Percentiles rank a stretch among this genome's conserved stretches.
These are phyloP conservation scores for Apiospora kogelbergensis DNA, from an alignment of 2,329 filamentous ascomycete genomes.

Conservation along the genomic window DNA sequence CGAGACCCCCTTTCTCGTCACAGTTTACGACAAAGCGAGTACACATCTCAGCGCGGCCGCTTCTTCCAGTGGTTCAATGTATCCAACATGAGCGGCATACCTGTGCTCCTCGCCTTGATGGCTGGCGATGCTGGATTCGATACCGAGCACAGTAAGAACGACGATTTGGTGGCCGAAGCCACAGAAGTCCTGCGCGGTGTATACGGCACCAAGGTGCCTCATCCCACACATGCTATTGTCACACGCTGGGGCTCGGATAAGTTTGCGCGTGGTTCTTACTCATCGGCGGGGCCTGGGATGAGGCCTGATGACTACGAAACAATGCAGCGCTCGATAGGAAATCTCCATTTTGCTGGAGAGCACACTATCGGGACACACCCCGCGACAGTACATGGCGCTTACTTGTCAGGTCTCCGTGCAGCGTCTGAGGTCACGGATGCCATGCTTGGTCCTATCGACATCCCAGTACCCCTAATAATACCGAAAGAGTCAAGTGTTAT, in stretches of 20 bases:
- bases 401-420: slow-evolving; percentile 86
- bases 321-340: slow-evolving; percentile 83
- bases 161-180: slow-evolving; percentile 77
- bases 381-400: slow-evolving; percentile 95
- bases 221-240: slow-evolving; percentile 81
- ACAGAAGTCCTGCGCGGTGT: slow-evolving; percentile 75
- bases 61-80: slow-evolving; percentile 99
- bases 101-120: slow-evolving; percentile 89
- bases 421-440: slow-evolving; percentile 82
- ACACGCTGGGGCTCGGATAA: slow-evolving; percentile 90
- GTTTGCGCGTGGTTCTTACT: slow-evolving; percentile 94
- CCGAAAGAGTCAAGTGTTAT: slow-evolving; percentile 52
- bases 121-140: slow-evolving; percentile 91
- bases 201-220: slow-evolving; percentile 70
- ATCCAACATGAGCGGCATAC: slow-evolving; percentile 83
- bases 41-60: slow-evolving; percentile 75
- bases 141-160: slow-evolving; percentile 75
- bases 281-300: slow-evolving; percentile 83
- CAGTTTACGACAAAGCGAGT: slow-evolving; percentile 78
- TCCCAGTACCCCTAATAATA: slow-evolving; percentile 74
- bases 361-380: slow-evolving; percentile 95
- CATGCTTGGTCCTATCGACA: slow-evolving; percentile 76
- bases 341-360: slow-evolving; percentile 92
- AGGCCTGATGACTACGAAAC: slow-evolving; percentile 85
- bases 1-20: slow-evolving; percentile 68